Base-by-base conservation (phyloP, 2,329 filamentous ascomycete species). In the Fusarium annulatum region DNA sequence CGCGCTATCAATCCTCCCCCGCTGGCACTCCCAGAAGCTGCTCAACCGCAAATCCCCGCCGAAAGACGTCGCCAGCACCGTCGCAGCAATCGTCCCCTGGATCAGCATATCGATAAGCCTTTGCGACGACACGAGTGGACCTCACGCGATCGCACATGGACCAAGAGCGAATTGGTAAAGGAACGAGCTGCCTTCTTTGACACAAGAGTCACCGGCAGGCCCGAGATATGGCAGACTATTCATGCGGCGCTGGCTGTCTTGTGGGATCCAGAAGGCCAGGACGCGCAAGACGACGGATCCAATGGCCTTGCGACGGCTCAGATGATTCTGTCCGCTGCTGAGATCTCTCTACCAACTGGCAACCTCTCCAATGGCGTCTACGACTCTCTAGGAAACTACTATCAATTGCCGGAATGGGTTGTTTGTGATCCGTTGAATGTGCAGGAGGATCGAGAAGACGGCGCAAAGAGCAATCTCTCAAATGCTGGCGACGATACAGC, bases 161-260 rank as follows among this genome's bases (percentile, higher is more conserved):
- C 93, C 2, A 89, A 88, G n/a, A 79, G 83, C 21, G 85, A 92
- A 60, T 85, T 97, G 5, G 89, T 90, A 66, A 87, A 86, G 38
- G 94, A 97, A 83, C 89, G 96, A 55, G 84, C 84, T 55, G 94
- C 94, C 70, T 98, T 97, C 86, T 98, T 97, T 82, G 95, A 98
- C 69, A 98, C 95, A 3, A 87, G 94, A 52, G 94, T 97, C 21
- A 93, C 92, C 0, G 94, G 94, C 5, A 88, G 90, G 8, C 78
- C 87, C 9, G 94, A 97, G 81, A 88, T 96, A 33, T 98, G 96
- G 96, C 90, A 90, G 75, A 92, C 93, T 1, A 82, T 98, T 19
- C 88, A 88, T 51, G 85, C 90, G 2, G 92, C 91, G 0, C 86
- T 94, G 23, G 88, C 93, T 69, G 84, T 93, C 11, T 81, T 97